phyloP scores from a whole-genome alignment of 345 rosid species.

The Isatis tinctoria region DNA sequence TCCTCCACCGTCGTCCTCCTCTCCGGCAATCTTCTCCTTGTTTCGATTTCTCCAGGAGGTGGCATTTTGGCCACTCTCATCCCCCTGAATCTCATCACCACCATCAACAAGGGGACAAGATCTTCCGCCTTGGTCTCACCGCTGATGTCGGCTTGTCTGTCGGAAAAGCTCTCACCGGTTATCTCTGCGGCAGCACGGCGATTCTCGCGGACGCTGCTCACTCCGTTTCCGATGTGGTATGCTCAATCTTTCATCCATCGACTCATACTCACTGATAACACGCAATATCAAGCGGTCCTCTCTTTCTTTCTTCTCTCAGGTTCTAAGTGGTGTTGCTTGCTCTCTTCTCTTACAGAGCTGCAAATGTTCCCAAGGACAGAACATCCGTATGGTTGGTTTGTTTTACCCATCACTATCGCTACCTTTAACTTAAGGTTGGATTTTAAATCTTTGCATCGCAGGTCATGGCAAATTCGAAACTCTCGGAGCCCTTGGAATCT shows the following conservation, averaged over 20 bases:
- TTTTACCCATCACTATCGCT: too few relatives aligned
- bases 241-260: background rate
- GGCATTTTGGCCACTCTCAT: conserved; percentile 70
- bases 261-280: background rate
- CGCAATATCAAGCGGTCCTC: background rate
- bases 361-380: conserved; percentile 82
- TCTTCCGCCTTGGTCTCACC: conserved; percentile 76
- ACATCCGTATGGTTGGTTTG: conserved; percentile 99
- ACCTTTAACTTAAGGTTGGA: too few relatives aligned
- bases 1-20: conserved; percentile 8
- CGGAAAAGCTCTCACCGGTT: conserved; percentile 35
- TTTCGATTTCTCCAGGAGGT: conserved; percentile 46
- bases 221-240: conserved; percentile 40
- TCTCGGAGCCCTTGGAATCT: conserved; percentile 89
- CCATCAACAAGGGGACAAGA: conserved; percentile 49
- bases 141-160: conserved; percentile 33
- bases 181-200: conserved; percentile 39
- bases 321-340: conserved; percentile 90
- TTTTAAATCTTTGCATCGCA: conserved; percentile 16
- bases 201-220: conserved; percentile 42
- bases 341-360: conserved; percentile 78
- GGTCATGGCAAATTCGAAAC: conserved; percentile 95
- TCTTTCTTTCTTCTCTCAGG: conserved; percentile 41
- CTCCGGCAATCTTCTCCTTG: conserved; percentile 31
- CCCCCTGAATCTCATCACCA: conserved; percentile 20